Evolutionary conservation across 2,329 filamentous ascomycete species (phyloP).

Genomic region (Verticillium nonalfalfae): DNA sequence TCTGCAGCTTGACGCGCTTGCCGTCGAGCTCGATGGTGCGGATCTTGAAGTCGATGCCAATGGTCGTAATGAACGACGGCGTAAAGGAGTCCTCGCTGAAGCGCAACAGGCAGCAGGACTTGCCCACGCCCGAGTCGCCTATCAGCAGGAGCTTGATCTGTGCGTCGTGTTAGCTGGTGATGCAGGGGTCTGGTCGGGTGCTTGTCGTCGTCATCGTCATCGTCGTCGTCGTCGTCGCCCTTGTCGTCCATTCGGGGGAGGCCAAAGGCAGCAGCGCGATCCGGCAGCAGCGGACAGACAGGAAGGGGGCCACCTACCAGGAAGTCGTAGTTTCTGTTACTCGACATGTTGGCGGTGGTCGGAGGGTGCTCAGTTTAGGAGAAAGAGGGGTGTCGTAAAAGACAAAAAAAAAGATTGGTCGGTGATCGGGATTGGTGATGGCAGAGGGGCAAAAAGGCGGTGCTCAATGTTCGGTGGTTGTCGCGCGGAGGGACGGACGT

Average conservation of each 20-base stretch:
- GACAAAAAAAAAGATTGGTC: neutral
- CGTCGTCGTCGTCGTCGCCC: too few relatives aligned
- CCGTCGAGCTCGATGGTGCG: conserved; percentile 97
- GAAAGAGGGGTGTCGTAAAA: neutral
- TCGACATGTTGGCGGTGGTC: conserved; percentile 64
- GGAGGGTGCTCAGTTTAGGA: neutral
- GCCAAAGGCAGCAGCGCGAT: conserved; percentile 12
- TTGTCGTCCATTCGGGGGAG: neutral
- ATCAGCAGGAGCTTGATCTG: conserved; percentile 97
- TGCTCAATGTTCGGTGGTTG: neutral
- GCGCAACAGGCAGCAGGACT: conserved; percentile 92
- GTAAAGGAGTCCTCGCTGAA: conserved; percentile 98
- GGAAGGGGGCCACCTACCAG: conserved; percentile 56
- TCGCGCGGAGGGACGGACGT: neutral
- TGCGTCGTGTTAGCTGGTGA: conserved; percentile 7
- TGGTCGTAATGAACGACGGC: conserved; percentile 96
- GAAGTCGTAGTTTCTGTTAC: conserved; percentile 98
- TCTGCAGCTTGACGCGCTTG: conserved; percentile 98
- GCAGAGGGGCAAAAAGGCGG: neutral
- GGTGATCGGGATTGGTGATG: neutral
- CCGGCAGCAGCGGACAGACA: conserved; percentile 9
- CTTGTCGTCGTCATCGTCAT: neutral
- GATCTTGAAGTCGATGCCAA: conserved; percentile 99
- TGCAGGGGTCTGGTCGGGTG: neutral
- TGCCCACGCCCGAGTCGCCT: conserved; percentile 92